Percentiles rank a stretch among this genome's conserved stretches.
phyloP scores from a whole-genome alignment of 192 early-diverging fungal genomes.

The Backusella macrospora region DNA sequence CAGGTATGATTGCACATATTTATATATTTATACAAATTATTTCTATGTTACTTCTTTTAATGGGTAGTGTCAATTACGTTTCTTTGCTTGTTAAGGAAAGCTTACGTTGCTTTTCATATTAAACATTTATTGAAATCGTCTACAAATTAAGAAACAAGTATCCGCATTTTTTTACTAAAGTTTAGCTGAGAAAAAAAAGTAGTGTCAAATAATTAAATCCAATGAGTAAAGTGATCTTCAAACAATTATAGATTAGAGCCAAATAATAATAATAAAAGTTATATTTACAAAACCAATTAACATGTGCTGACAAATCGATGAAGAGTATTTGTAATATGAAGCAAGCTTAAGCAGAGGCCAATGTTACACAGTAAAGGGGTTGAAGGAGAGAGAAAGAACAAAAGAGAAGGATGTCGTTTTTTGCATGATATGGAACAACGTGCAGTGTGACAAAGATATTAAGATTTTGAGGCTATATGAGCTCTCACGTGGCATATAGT shows the following conservation, averaged over 20 bases:
- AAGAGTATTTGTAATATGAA: conserved; percentile 8
- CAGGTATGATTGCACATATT: neutral
- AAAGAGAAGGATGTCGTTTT: neutral
- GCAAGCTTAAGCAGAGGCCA: neutral
- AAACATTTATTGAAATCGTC: neutral
- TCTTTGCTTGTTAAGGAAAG: neutral
- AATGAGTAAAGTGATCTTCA: neutral
- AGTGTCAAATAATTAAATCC: neutral
- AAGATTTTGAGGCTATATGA: conserved; percentile 8
- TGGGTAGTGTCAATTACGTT: neutral
- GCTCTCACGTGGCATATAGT: conserved; percentile 1
- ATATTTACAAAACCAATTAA: conserved; percentile 2
- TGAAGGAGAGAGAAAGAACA: neutral
- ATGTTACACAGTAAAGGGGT: neutral
- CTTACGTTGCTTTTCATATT: neutral
- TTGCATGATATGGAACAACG: conserved; percentile 8
- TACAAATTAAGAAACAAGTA: neutral
- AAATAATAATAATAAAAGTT: neutral
- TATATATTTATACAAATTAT: neutral
- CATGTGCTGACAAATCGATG: conserved; percentile 8
- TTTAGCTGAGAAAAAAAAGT: neutral
- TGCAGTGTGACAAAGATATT: conserved; percentile 1
- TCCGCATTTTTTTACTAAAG: neutral
- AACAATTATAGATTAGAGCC: neutral
- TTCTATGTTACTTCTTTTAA: neutral